Conservation (phyloP, 106 monocot genomes). For the Allium sativum region DNA sequence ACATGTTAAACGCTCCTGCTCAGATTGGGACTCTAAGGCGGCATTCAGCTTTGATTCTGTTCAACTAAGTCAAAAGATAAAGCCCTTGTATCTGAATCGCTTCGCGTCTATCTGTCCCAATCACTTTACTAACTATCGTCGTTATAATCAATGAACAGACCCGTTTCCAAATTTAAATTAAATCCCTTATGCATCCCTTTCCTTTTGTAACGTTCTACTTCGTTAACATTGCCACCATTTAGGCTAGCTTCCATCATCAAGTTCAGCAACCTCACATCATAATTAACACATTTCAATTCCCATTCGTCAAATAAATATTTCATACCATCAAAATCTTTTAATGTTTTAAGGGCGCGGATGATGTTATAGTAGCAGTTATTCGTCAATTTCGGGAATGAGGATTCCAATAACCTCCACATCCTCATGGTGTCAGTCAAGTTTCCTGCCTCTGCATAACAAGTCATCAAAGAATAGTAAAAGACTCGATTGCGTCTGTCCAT, state of each 20-base stretch:
- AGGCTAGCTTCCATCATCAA: conserved; percentile 28
- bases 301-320: conserved; percentile 31
- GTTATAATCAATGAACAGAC: conserved; percentile 16
- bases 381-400: background rate
- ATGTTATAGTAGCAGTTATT: conserved; percentile 1
- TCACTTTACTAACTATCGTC: too few species aligned
- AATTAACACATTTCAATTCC: conserved; percentile 11
- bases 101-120: too few species aligned
- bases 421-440: conserved; percentile 24
- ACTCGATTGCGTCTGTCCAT: conserved; percentile 15
- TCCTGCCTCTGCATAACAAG: conserved; percentile 24
- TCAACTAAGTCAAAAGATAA: too few species aligned
- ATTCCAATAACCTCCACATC: conserved; percentile 30
- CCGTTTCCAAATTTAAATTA: conserved; percentile 7
- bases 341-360: conserved; percentile 23
- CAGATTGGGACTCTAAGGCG: too few species aligned
- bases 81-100: too few species aligned
- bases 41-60: too few species aligned
- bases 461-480: conserved; percentile 33
- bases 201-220: conserved; percentile 13
- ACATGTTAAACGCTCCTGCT: too few species aligned
- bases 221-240: conserved; percentile 18
- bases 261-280: conserved; percentile 29
- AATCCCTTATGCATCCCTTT: background rate
- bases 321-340: conserved; percentile 25